Evolutionary conservation across 345 rosid genomes (phyloP), one percentile per base, ranked within the genome.

Genomic region (Salix arbutifolia): DNA sequence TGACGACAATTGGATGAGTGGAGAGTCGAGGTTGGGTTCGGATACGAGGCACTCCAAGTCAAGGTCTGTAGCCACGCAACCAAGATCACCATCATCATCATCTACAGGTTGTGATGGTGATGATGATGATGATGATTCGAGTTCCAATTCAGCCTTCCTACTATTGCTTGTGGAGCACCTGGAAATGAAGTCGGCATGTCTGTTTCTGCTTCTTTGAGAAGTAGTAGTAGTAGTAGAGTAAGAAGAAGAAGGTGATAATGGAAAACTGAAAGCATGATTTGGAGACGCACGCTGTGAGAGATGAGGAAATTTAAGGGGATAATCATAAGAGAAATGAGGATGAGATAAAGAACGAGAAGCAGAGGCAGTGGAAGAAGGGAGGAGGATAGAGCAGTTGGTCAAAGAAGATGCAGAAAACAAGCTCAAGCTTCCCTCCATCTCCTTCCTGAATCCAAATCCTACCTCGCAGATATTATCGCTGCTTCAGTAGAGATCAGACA

Each of bases 1-100:
- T 23, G 28, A 12, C 26, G 23, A 23, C 23, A 26, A 9, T 44
- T 44, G 50, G 17, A 13, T 12, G 50, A 13, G 50, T 44, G 50
- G 50, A 44, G 18, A 4, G 50, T 44, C 50, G 18, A 44, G 50
- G 5, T 13, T 44, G 31, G 30, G 71, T 68, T 81, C 74, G 50
- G 80, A 46, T 46, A 53, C 69, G 26, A 85, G 38, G 18, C 90
- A 89, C 77, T 90, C 92, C 65, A 82, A 87, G 52, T 90, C 86
- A 38, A 81, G 81, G 62, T 89, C 94, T 53, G 91, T 88, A 25
- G 88, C 92, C 25, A 83, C 50, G 50, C 17, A 44, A 44, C 13
- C 50, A 44, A 44, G 50, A 14, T 44, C 17, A 44, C 17, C 17
- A 44, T 1, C 50, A 44, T 3, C 50, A 44, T 44, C 50, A 40